Evolutionary conservation across 495 filamentous ascomycete genomes (phyloP), one percentile per base, ranked within the genome.

Genomic region (Daldinia grandis): DNA sequence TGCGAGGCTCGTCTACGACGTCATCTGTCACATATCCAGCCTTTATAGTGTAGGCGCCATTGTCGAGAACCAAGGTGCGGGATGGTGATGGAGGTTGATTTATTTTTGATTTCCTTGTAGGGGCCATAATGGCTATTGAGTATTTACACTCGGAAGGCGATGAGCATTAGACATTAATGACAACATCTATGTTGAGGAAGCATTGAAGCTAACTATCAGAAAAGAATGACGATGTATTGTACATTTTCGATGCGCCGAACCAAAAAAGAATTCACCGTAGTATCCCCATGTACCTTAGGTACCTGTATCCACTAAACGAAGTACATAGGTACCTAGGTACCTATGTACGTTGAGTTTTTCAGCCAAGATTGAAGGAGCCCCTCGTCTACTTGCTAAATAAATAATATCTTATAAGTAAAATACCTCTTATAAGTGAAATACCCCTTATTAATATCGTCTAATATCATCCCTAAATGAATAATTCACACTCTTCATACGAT

Each of bases 41-140:
- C 84, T 99, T 99, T 78, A 98, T 91, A 4, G 90, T 95, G 78
- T 92, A 92, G 30, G 90, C 93, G 73, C 95, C 96, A 84, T 98
- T 98, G 82, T 99, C 96, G 71, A 98, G 82, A 51, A 99, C 85
- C 50, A 98, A 88, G 0, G 94, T 97, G 66, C 86, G 85, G 9
- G 87, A 78, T 0, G 91, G 89, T 8, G 80, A 78, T 10, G 76
- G 59, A 5, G 83, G 81, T n/a, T 77, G 78, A 4, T 78, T 68
- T 5, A 71, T 61, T 47, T 81, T 84, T 21, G 81, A 78, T 65
- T 83, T 83, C 57, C 80, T 73, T 40, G 79, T 64, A 30, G 79
- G 81, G 5, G 82, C 79, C 84, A 86, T 86, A 64, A 30, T 31
- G 37, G 51, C 24, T 27, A 53, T 64, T 33, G 3, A n/a, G 27